Conservation (phyloP, 1,284 basidiomycete species). For the Puccinia triticina region DNA sequence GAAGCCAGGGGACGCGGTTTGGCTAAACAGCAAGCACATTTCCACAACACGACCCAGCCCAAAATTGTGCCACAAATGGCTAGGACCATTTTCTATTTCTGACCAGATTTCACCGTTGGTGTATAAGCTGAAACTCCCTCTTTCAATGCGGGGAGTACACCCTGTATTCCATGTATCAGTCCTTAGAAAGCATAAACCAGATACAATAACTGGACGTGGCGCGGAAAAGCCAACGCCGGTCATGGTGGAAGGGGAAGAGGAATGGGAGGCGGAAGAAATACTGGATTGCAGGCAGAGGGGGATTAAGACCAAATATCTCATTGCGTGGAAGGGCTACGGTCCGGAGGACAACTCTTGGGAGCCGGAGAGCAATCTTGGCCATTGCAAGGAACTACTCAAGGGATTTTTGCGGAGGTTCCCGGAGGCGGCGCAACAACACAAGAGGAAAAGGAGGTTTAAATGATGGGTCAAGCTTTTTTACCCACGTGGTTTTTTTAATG, state of each 20-base stretch:
- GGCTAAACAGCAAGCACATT: neutral
- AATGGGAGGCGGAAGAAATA: no score
- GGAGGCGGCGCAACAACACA: neutral
- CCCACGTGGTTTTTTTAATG: no score
- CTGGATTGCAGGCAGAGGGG: no score
- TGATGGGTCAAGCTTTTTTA: no score
- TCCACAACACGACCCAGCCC: constrained; percentile 22
- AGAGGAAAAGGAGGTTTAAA: neutral
- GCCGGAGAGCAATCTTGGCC: neutral
- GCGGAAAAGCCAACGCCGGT: no score
- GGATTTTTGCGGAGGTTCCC: neutral
- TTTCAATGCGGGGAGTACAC: constrained; percentile 4
- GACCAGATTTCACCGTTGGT: neutral
- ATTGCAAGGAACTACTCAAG: neutral
- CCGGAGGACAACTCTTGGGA: neutral
- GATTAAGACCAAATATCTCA: neutral
- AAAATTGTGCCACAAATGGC: neutral
- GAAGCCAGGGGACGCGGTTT: neutral
- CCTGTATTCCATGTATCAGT: constrained; percentile 4
- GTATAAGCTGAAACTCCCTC: neutral
- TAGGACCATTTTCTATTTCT: no score
- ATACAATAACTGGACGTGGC: neutral
- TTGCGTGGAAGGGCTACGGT: neutral
- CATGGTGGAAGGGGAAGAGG: no score
- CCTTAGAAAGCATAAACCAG: neutral